A percentile compares a stretch with the other conserved stretches of the same genome.
Conservation (phyloP, 129 eudicot species). For the Logfia minima region DNA sequence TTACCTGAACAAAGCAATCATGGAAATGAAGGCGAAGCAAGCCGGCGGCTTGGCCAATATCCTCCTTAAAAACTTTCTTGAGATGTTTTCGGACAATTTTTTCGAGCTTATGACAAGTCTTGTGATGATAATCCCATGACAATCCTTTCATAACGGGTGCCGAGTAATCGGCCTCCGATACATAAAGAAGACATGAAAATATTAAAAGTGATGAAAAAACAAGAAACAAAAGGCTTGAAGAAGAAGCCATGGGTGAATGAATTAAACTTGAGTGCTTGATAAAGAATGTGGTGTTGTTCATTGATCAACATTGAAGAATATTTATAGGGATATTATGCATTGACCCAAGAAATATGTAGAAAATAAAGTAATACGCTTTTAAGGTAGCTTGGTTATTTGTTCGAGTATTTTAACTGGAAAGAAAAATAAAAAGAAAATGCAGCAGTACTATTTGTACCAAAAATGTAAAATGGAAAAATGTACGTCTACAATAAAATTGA, state of each 20-base stretch:
- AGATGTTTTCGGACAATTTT: conserved; percentile 50
- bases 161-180: conserved; percentile 32
- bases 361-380: background rate
- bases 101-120: conserved; percentile 52
- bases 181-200: conserved; percentile 25
- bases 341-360: conserved; percentile 22
- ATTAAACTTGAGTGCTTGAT: background rate
- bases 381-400: conserved; percentile 1
- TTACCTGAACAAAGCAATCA: conserved; percentile 72
- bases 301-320: conserved; percentile 11
- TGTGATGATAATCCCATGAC: conserved; percentile 42
- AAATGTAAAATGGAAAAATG: too few relatives aligned
- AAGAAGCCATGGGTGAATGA: conserved; percentile 36
- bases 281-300: conserved; percentile 26
- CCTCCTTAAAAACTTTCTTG: conserved; percentile 47
- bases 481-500: too few relatives aligned
- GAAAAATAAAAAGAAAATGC: too few relatives aligned
- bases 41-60: conserved; percentile 65
- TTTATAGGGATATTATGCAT: conserved; percentile 29
- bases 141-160: conserved; percentile 48
- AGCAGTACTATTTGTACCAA: too few relatives aligned
- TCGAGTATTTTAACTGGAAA: background rate
- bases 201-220: conserved; percentile 32
- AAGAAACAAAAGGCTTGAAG: conserved; percentile 32
- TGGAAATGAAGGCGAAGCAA: conserved; percentile 73